Percentiles rank a stretch among this genome's conserved stretches.
phyloP scores from a whole-genome alignment of 23 red algal species.

The Gracilariopsis chorda region DNA sequence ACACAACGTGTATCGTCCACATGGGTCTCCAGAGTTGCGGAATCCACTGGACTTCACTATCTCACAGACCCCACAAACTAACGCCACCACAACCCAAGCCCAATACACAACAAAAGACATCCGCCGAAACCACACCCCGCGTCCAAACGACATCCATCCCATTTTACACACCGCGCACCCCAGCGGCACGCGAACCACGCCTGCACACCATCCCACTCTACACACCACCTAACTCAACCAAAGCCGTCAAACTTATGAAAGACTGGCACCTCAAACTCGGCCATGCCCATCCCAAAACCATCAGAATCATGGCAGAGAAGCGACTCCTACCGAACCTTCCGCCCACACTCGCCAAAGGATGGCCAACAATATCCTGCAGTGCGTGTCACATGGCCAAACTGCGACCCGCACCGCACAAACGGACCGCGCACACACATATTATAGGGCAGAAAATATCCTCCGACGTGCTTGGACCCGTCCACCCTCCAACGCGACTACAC shows the following conservation, averaged over 20 bases:
- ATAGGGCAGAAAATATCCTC: not conserved
- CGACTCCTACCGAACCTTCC: not conserved
- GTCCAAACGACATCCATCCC: no score
- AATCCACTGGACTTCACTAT: no score
- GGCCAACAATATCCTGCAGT: not conserved
- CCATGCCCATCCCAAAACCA: not conserved
- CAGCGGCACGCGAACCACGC: no score
- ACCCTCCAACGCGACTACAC: not conserved
- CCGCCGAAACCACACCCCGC: no score
- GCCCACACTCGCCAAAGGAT: not conserved
- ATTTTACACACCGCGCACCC: no score
- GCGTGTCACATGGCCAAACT: not conserved
- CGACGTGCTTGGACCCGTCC: not conserved
- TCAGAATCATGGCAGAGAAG: not conserved
- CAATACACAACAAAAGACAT: no score
- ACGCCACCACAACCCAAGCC: no score
- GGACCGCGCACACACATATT: not conserved
- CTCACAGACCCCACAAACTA: no score
- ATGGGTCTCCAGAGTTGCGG: no score
- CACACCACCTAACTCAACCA: not conserved
- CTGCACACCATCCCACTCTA: no score
- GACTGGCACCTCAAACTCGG: slow-evolving; percentile 4
- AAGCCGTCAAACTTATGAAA: not conserved
- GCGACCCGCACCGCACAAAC: not conserved
- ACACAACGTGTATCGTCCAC: no score